Conservation (phyloP, 2,329 filamentous ascomycete species). For the Monosporascus sp. region DNA sequence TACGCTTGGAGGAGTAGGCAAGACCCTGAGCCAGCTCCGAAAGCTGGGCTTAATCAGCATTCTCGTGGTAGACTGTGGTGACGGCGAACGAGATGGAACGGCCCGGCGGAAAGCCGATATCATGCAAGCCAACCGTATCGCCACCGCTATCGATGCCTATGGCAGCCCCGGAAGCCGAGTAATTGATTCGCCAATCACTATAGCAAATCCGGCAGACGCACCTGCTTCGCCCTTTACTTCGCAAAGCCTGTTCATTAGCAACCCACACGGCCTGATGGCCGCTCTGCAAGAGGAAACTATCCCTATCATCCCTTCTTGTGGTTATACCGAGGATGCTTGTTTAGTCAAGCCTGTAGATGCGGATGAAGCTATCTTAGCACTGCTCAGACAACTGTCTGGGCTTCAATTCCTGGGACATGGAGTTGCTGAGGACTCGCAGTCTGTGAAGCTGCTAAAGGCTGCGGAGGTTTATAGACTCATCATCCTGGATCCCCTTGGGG, state of each 20-base stretch:
- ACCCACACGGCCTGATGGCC: constrained; percentile 53
- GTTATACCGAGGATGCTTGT: constrained; percentile 36
- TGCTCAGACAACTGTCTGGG: constrained; percentile 72
- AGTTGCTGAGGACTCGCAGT: constrained; percentile 32
- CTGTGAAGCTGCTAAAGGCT: constrained; percentile 32
- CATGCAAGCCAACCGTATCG: constrained; percentile 67
- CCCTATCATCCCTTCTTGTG: constrained; percentile 58
- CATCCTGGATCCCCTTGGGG: constrained; percentile 79
- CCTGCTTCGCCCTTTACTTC: constrained; percentile 28
- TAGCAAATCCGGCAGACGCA: constrained; percentile 19
- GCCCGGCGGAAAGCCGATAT: constrained; percentile 41
- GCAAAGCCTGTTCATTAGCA: constrained; percentile 33
- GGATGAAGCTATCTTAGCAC: constrained; percentile 65
- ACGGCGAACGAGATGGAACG: constrained; percentile 24
- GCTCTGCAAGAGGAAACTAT: constrained; percentile 65
- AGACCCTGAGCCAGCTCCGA: constrained; percentile 77
- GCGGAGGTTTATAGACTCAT: constrained; percentile 72
- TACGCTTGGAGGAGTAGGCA: constrained; percentile 69
- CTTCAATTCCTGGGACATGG: constrained; percentile 43
- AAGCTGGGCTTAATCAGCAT: constrained; percentile 77
- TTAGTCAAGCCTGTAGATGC: constrained; percentile 36
- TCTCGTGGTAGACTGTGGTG: constrained; percentile 71
- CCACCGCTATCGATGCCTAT: constrained; percentile 67
- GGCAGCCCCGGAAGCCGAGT: constrained; percentile 64
- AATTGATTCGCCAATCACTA: constrained; percentile 52